phyloP scores from a whole-genome alignment of 345 rosid species.

The Eucalyptus marginata region DNA sequence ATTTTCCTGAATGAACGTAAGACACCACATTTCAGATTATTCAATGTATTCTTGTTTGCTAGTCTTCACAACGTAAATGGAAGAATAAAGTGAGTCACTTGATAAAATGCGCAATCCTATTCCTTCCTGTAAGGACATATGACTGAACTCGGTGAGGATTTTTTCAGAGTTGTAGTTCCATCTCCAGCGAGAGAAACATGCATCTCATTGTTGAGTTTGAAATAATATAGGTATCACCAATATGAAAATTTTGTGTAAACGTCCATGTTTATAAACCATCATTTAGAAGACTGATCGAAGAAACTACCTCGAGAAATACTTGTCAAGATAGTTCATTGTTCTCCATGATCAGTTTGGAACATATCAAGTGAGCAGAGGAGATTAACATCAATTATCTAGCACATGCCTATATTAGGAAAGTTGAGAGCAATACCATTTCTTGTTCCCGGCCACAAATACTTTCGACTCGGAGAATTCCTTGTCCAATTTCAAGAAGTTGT shows the following conservation, averaged over 20 bases:
- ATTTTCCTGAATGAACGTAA: conserved; percentile 14
- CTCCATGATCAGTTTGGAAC: background rate
- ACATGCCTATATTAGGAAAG: background rate
- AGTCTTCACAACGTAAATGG: background rate
- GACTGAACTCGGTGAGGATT: background rate
- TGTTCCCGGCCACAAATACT: rapidly evolving
- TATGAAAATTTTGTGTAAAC: background rate
- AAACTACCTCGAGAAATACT: background rate
- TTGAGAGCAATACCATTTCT: background rate
- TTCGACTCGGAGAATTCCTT: background rate
- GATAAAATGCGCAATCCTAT: background rate
- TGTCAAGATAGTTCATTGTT: background rate
- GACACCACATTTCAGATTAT: background rate
- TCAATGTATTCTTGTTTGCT: background rate
- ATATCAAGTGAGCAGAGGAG: background rate
- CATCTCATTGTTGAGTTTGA: background rate
- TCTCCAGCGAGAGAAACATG: background rate
- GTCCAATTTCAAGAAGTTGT: background rate
- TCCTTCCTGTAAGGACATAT: background rate
- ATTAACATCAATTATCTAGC: background rate
- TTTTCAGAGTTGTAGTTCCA: background rate
- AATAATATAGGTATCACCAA: background rate
- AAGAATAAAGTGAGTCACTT: background rate
- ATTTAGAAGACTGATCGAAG: background rate
- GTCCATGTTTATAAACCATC: background rate